Evolutionary conservation across 1,284 basidiomycete genomes (phyloP).

Genomic region (Tetrapyrgos nigripes): DNA sequence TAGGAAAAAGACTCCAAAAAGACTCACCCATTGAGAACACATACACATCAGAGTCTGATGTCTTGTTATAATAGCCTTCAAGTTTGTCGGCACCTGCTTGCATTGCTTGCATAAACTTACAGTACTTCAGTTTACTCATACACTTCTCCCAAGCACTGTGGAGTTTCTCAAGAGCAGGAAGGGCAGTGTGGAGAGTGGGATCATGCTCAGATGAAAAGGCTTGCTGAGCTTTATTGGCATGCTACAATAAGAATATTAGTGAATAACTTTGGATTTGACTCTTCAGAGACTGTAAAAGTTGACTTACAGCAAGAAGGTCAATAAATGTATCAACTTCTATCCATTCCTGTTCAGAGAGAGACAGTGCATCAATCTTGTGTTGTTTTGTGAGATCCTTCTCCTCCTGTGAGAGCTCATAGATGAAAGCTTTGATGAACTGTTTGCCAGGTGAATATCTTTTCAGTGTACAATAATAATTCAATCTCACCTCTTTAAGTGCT

Average conservation of each 20-base stretch:
- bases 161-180: slow-evolving; percentile 42
- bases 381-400: too few relatives aligned
- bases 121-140: background rate
- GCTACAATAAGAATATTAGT: slow-evolving; percentile 27
- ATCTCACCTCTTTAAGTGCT: slow-evolving; percentile 23
- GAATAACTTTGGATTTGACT: background rate
- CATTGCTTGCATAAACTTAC: slow-evolving; percentile 27
- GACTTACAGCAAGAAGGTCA: background rate
- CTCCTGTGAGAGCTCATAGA: too few relatives aligned
- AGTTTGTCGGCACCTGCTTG: slow-evolving; percentile 34
- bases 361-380: too few relatives aligned
- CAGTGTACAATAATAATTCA: background rate
- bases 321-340: background rate
- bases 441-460: slow-evolving; percentile 13
- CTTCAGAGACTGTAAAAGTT: background rate
- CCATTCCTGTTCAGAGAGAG: background rate
- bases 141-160: slow-evolving; percentile 33
- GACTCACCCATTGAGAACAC: slow-evolving; percentile 37
- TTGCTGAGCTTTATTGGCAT: slow-evolving; percentile 45
- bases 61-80: slow-evolving; percentile 37
- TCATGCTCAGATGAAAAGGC: slow-evolving; percentile 41
- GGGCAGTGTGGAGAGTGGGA: slow-evolving; percentile 35
- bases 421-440: too few relatives aligned
- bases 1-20: background rate
- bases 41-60: slow-evolving; percentile 34